A percentile compares a stretch with the other conserved stretches of the same genome.
These are phyloP conservation scores for Thelonectria rubi DNA, from an alignment of 2,329 filamentous ascomycete genomes.

Conservation along the genomic window DNA sequence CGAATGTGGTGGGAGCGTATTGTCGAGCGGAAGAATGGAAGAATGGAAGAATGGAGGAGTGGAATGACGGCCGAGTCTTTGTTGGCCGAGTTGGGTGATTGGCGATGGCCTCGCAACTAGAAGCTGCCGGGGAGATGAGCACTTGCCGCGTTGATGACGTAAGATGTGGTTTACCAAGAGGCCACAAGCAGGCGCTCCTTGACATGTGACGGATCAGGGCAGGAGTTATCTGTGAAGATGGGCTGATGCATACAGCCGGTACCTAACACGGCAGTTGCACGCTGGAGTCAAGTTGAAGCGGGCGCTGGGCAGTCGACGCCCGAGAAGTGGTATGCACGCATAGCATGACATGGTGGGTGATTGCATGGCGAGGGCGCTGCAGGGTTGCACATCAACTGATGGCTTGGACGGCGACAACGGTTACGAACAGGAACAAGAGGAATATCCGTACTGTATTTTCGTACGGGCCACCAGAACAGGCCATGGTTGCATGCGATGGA, in stretches of 20 bases:
- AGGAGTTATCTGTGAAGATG: no score
- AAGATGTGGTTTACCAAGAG: not conserved
- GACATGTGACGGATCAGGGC: not conserved
- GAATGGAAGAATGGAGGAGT: not conserved
- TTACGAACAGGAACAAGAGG: not conserved
- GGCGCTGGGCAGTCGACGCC: no score
- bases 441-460: not conserved
- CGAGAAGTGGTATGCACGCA: not conserved
- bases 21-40: not conserved
- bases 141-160: not conserved
- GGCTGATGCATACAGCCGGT: no score
- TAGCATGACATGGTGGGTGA: not conserved
- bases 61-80: not conserved
- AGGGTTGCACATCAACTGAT: not conserved
- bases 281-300: no score
- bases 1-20: not conserved
- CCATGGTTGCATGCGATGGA: conserved; percentile 1
- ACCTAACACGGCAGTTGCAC: no score
- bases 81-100: not conserved
- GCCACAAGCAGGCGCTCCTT: not conserved
- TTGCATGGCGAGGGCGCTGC: not conserved
- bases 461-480: not conserved
- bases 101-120: not conserved
- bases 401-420: not conserved
- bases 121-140: not conserved